phyloP scores from a whole-genome alignment of 345 rosid species.

The Rubroshorea leprosula region DNA sequence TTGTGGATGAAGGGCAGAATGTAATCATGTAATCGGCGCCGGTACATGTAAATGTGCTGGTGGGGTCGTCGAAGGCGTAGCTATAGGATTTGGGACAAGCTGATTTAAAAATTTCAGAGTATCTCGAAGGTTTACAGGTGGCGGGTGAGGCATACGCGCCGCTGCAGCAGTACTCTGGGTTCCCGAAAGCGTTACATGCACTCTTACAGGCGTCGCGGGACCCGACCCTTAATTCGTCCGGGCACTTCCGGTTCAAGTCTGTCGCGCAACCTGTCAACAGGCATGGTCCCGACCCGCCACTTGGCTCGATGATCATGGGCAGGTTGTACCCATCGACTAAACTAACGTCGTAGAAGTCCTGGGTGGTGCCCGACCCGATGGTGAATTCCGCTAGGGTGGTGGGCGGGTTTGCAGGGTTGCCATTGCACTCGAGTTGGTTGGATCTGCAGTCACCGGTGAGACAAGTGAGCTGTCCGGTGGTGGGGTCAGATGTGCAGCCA shows the following conservation, averaged over 20 bases:
- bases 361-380: slow-evolving; percentile 53
- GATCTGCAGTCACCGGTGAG: slow-evolving; percentile 72
- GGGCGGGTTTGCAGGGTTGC: slow-evolving; percentile 54
- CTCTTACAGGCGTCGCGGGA: slow-evolving; percentile 54
- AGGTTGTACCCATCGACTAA: slow-evolving; percentile 70
- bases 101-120: slow-evolving; percentile 52
- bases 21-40: slow-evolving; percentile 58
- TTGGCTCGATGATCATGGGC: slow-evolving; percentile 49
- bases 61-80: slow-evolving; percentile 66
- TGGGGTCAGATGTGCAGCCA: slow-evolving; percentile 43
- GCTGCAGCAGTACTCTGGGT: slow-evolving; percentile 60
- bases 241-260: slow-evolving; percentile 64
- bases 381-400: slow-evolving; percentile 68
- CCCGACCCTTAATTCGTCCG: slow-evolving; percentile 47
- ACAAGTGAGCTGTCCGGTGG: slow-evolving; percentile 45
- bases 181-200: slow-evolving; percentile 68
- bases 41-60: slow-evolving; percentile 72
- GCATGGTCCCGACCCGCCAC: slow-evolving; percentile 52
- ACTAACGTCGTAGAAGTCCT: slow-evolving; percentile 64
- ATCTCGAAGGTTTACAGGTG: slow-evolving; percentile 57
- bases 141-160: slow-evolving; percentile 54
- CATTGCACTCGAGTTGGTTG: slow-evolving; percentile 53
- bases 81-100: slow-evolving; percentile 72
- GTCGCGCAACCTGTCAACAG: slow-evolving; percentile 50
- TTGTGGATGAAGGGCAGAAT: slow-evolving; percentile 60